A percentile compares a stretch with the other conserved stretches of the same genome.
phyloP scores from a whole-genome alignment of 2,329 filamentous ascomycete genomes.

The Verticillium klebahnii region DNA sequence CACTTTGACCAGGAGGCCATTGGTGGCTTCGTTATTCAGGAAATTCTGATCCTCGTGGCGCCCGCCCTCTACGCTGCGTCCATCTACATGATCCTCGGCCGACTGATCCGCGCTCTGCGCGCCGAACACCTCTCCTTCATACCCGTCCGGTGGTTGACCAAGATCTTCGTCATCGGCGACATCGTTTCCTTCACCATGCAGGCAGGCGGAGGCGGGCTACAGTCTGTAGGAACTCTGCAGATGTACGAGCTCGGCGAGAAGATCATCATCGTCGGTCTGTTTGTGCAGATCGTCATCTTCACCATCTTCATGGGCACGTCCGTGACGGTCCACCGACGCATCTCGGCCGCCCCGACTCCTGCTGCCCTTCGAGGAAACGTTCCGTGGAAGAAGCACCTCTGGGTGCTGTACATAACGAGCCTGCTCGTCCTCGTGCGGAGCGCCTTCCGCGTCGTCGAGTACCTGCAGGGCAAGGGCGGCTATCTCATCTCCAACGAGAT shows the following conservation, averaged over 20 bases:
- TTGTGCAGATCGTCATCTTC: conserved; percentile 51
- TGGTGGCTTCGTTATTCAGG: conserved; percentile 17
- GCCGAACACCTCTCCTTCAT: conserved; percentile 14
- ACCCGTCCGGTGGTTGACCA: conserved; percentile 31
- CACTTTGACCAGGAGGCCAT: conserved; percentile 7
- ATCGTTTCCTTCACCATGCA: conserved; percentile 39
- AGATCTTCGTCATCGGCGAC: conserved; percentile 42
- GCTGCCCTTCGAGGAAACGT: conserved; percentile 11
- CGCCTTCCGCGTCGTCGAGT: conserved; percentile 43
- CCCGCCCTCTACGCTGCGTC: conserved; percentile 13
- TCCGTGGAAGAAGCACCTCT: conserved; percentile 24
- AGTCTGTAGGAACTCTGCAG: conserved; percentile 14
- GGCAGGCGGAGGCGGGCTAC: conserved; percentile 26
- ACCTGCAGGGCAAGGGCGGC: conserved; percentile 34
- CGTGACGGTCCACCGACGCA: conserved; percentile 34
- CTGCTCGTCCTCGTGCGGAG: conserved; percentile 38
- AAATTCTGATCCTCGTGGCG: conserved; percentile 17
- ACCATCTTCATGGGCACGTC: conserved; percentile 44
- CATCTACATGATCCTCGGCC: conserved; percentile 21
- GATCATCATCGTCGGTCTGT: conserved; percentile 46
- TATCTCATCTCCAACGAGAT: conserved; percentile 35
- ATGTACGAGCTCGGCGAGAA: conserved; percentile 29
- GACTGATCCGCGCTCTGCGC: conserved; percentile 23
- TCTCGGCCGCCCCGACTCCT: conserved; percentile 13
- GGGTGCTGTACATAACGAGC: conserved; percentile 25